Percentiles rank a stretch among this genome's conserved stretches.
These are phyloP conservation scores for Trypanosoma boissoni DNA, from an alignment of 208 protist genomes.

Conservation along the genomic window DNA sequence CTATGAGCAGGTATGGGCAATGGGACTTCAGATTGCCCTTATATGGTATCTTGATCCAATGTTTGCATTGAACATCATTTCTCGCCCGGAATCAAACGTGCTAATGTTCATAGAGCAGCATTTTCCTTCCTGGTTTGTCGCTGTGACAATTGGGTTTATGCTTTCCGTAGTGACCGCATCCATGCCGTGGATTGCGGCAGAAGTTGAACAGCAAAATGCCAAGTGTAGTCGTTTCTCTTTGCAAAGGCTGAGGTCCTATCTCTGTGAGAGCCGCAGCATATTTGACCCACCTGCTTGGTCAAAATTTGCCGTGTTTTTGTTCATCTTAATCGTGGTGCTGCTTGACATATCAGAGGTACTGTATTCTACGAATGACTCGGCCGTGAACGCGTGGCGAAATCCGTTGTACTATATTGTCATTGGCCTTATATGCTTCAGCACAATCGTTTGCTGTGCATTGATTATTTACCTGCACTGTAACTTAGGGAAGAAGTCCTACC, in stretches of 20 bases:
- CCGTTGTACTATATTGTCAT: constrained; percentile 34
- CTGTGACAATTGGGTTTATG: constrained; percentile 71
- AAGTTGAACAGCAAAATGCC: neutral
- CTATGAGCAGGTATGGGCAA: constrained; percentile 77
- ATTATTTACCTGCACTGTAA: constrained; percentile 63
- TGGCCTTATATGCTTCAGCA: constrained; percentile 42
- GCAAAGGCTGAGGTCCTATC: constrained; percentile 10
- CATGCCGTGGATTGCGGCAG: constrained; percentile 43
- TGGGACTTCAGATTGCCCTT: constrained; percentile 57
- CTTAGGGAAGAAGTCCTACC: constrained; percentile 77
- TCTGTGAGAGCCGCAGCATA: constrained; percentile 40
- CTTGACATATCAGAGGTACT: constrained; percentile 38
- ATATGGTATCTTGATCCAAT: constrained; percentile 83
- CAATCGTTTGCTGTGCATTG: constrained; percentile 45
- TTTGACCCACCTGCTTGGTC: constrained; percentile 81
- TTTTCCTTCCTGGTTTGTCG: constrained; percentile 73
- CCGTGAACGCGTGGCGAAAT: constrained; percentile 1
- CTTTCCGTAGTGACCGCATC: constrained; percentile 83
- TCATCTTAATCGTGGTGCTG: constrained; percentile 45
- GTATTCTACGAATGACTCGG: constrained; percentile 16
- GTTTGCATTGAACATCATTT: constrained; percentile 36
- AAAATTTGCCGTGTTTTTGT: constrained; percentile 47
- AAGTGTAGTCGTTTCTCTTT: constrained; percentile 13
- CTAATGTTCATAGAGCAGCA: constrained; percentile 79
- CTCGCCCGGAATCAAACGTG: constrained; percentile 32